Percentiles rank a stretch among this genome's conserved stretches.
Conservation (phyloP, 2,329 filamentous ascomycete species). For the Ilyonectria destructans region DNA sequence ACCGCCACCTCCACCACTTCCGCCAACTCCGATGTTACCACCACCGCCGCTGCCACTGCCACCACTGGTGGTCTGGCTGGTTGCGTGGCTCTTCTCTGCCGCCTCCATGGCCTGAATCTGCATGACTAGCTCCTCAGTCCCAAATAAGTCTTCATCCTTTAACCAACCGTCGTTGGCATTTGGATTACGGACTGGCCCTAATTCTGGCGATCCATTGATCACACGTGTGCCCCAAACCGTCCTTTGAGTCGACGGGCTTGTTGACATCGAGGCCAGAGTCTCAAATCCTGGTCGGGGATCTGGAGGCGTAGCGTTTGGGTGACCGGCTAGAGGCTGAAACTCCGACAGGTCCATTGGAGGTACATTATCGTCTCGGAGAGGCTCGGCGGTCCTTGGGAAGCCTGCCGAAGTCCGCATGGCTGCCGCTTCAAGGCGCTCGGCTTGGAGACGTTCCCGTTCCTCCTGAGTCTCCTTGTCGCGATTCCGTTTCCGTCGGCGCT, state of each 20-base stretch:
- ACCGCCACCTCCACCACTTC: constrained; percentile 40
- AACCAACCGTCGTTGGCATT: constrained; percentile 85
- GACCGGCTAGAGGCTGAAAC: constrained; percentile 74
- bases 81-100: constrained; percentile 49
- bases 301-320: constrained; percentile 68
- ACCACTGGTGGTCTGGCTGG: constrained; percentile 35
- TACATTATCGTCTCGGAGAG: constrained; percentile 56
- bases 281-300: constrained; percentile 75
- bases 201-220: constrained; percentile 73
- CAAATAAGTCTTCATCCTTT: constrained; percentile 83
- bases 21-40: constrained; percentile 53
- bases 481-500: constrained; percentile 82
- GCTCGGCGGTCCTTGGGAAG: constrained; percentile 57
- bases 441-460: constrained; percentile 86
- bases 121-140: constrained; percentile 71
- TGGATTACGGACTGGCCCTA: constrained; percentile 56
- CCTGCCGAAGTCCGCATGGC: constrained; percentile 71
- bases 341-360: constrained; percentile 71
- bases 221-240: constrained; percentile 95
- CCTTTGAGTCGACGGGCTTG: constrained; percentile 81
- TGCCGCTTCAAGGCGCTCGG: constrained; percentile 84
- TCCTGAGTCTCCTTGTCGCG: constrained; percentile 88
- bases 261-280: constrained; percentile 83
- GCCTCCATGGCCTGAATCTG: constrained; percentile 72
- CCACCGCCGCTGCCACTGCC: constrained; percentile 43